Evolutionary conservation across 768 basidiomycete species (phyloP).

Genomic region (Chalciporus chontae): DNA sequence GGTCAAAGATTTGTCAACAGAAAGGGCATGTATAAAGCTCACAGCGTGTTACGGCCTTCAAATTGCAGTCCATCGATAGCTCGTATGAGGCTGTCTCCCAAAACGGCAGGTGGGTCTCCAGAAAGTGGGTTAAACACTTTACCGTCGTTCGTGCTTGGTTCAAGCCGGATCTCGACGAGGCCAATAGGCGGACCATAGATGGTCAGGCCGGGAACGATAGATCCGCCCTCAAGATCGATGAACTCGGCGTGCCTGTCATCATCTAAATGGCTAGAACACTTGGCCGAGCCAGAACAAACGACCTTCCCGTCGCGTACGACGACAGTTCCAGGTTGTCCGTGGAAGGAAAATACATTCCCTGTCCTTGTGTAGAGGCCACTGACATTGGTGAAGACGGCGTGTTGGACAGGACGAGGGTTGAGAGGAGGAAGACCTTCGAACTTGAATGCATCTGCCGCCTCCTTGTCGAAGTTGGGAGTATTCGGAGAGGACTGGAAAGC

Average conservation of each 20-base stretch:
- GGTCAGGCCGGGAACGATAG: constrained; percentile 64
- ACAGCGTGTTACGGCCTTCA: constrained; percentile 12
- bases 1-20: not conserved
- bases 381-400: constrained; percentile 67
- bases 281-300: constrained; percentile 42
- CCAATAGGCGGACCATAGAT: constrained; percentile 73
- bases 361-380: constrained; percentile 39
- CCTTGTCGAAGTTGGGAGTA: constrained; percentile 69
- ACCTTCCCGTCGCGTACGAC: constrained; percentile 50
- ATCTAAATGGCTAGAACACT: constrained; percentile 19
- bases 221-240: constrained; percentile 71
- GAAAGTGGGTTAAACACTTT: constrained; percentile 51
- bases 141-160: constrained; percentile 72
- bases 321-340: constrained; percentile 25
- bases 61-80: constrained; percentile 43
- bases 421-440: constrained; percentile 79
- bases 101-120: constrained; percentile 33
- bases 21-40: constrained; percentile 13
- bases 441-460: constrained; percentile 55
- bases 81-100: constrained; percentile 10
- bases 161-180: constrained; percentile 61
- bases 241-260: constrained; percentile 26
- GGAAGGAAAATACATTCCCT: constrained; percentile 23
- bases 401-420: constrained; percentile 32
- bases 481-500: constrained; percentile 45